Base-by-base conservation (phyloP, 768 basidiomycete genomes). In the Boletus fagicola region DNA sequence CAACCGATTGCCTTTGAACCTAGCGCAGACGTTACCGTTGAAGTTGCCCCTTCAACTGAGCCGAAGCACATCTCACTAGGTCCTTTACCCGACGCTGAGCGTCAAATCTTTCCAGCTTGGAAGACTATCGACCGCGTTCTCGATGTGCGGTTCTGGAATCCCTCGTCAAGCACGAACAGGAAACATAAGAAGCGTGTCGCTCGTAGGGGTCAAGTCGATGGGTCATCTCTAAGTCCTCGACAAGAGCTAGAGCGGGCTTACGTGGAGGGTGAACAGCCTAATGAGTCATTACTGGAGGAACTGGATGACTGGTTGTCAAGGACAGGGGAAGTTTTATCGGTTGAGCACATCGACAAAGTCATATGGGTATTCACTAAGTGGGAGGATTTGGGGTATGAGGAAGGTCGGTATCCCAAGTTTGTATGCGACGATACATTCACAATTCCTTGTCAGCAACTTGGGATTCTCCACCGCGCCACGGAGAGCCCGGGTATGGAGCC, bases 301-400 rank as follows among this genome's bases (percentile, higher is more conserved):
- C 69, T 88, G 20, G 81, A 84, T 16, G 80, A 86, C 24, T 91
- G 85, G 64, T 40, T 57, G 42, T 52, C 60, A 6, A 63, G 62
- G 35, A 62, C 82, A 81, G 87, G 70, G 56, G 64, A 39, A 67
- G 76, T 20, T 77, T 72, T 52, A 70, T 76, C 36, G 52, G 69
- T 72, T 31, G 73, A 82, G 5, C 78, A 88, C 63, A 80, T 86
- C 30, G 75, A 82, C 39, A 72, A 81, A 49, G 83, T 96, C 35
- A 78, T 85, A 20, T 94, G 90, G 87, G 84, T 82, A 13, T 94
- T 94, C 69, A 78, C 93, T 62, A 99, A 98, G 71, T 98, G 96
- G 96, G 79, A 85, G 44, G 94, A 94, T 60, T 77, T 98, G 28
- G 86, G 89, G n/a, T 97, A 98, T 59, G 90, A 96, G 22, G 89